Evolutionary conservation across 805 yeast species (phyloP).

Genomic region (Candida piceae): DNA sequence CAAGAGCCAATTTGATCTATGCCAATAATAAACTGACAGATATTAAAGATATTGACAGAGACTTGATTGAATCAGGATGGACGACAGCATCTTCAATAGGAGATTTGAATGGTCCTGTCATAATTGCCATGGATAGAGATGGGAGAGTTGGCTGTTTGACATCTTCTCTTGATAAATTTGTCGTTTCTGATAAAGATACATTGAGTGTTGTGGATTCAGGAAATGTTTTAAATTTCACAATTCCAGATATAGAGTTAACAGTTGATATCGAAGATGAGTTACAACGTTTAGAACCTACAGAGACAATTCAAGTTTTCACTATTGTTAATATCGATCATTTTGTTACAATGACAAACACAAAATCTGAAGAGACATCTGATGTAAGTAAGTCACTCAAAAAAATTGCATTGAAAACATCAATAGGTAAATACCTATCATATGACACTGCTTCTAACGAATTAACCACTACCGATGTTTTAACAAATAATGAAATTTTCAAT

Average conservation of each 20-base stretch:
- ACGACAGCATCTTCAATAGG: slow-evolving; percentile 16
- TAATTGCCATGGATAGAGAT: slow-evolving; percentile 13
- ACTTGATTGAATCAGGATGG: slow-evolving; percentile 26
- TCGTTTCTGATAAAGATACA: slow-evolving; percentile 7
- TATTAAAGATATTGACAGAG: slow-evolving; percentile 15
- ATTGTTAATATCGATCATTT: slow-evolving; percentile 20
- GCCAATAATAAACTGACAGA: slow-evolving; percentile 20
- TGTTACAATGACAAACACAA: slow-evolving; percentile 4
- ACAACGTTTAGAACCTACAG: slow-evolving; percentile 23
- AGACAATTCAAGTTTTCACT: slow-evolving; percentile 24
- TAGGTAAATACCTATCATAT: slow-evolving; percentile 21
- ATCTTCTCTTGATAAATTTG: slow-evolving; percentile 8
- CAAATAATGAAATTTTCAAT: slow-evolving; percentile 25
- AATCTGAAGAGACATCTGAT: slow-evolving; percentile 1
- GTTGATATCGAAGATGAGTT: slow-evolving; percentile 7
- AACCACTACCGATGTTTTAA: slow-evolving; percentile 22
- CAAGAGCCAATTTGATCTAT: slow-evolving; percentile 9
- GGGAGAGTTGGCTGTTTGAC: slow-evolving; percentile 13
- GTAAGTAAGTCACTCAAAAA: slow-evolving; percentile 5
- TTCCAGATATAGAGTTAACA: slow-evolving; percentile 6
- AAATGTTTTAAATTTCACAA: slow-evolving; percentile 17
- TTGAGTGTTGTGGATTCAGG: slow-evolving; percentile 8
- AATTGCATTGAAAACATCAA: slow-evolving; percentile 20
- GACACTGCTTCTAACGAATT: slow-evolving; percentile 15
- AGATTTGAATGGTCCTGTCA: slow-evolving; percentile 26